phyloP scores from a whole-genome alignment of 768 basidiomycete species.

The Gloeophyllum trabeum region DNA sequence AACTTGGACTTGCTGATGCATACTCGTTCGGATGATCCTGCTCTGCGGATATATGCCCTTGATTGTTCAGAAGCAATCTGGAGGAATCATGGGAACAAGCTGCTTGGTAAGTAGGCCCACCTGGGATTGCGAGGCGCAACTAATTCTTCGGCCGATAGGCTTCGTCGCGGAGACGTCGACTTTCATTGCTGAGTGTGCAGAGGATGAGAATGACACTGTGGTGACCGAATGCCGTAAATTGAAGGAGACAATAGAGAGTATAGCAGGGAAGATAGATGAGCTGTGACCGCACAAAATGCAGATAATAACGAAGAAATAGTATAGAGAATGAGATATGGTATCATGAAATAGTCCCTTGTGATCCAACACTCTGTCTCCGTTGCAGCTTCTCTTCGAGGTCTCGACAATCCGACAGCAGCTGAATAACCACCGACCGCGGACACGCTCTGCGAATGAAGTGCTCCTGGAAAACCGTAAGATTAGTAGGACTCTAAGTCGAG shows the following conservation, averaged over 20 bases:
- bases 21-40: conserved; percentile 73
- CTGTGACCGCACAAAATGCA: conserved; percentile 13
- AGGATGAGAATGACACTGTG: conserved; percentile 82
- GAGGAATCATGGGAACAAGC: conserved; percentile 63
- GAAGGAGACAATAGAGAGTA: conserved; percentile 60
- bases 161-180: conserved; percentile 74
- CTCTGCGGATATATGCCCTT: conserved; percentile 61
- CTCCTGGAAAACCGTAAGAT: conserved; percentile 25
- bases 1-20: conserved; percentile 83
- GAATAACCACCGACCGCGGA: conserved; percentile 54
- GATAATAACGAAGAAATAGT: neutral
- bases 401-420: conserved; percentile 56
- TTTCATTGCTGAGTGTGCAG: conserved; percentile 79
- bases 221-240: conserved; percentile 57
- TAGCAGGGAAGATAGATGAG: conserved; percentile 46
- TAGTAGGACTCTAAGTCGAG: neutral
- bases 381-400: conserved; percentile 41
- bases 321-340: conserved; percentile 12
- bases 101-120: conserved; percentile 41
- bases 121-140: neutral
- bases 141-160: conserved; percentile 26
- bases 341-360: conserved; percentile 14
- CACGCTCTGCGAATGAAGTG: conserved; percentile 59
- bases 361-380: conserved; percentile 14
- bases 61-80: conserved; percentile 63